phyloP scores from a whole-genome alignment of 1,284 basidiomycete species.

The Rhodotorula mucilaginosa region DNA sequence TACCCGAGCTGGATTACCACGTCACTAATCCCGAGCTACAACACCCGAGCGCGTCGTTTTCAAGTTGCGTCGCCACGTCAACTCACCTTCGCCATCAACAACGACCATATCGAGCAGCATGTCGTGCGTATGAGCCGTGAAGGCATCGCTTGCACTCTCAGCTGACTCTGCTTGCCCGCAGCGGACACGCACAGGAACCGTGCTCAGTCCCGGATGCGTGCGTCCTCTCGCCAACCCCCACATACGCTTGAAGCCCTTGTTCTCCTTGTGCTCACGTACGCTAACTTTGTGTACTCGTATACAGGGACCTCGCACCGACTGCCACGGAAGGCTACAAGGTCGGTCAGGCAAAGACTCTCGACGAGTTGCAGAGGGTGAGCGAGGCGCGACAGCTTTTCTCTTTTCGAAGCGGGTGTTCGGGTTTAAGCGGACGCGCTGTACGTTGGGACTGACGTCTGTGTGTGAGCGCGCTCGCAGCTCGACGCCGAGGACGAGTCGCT shows the following conservation, averaged over 20 bases:
- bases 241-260: neutral
- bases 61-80: neutral
- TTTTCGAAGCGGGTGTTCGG: neutral
- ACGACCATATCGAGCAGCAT: neutral
- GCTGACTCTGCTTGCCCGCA: neutral
- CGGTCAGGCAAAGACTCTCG: slow-evolving; percentile 53
- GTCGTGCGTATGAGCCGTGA: neutral
- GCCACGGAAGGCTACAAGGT: slow-evolving; percentile 44
- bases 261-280: neutral
- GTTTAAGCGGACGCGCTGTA: neutral
- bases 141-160: neutral
- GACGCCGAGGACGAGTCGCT: slow-evolving; percentile 80
- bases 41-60: no score
- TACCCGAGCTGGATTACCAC: no score
- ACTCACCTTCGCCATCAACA: neutral
- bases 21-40: no score
- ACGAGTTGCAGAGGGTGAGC: slow-evolving; percentile 54
- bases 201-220: slow-evolving; percentile 27
- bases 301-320: slow-evolving; percentile 28
- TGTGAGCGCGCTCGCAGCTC: slow-evolving; percentile 52
- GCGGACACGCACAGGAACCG: slow-evolving; percentile 27
- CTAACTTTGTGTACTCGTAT: neutral
- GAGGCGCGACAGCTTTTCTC: neutral
- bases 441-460: neutral
- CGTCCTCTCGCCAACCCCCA: neutral